Evolutionary conservation across 2,329 filamentous ascomycete genomes (phyloP).

Genomic region (Trichoderma sp.): DNA sequence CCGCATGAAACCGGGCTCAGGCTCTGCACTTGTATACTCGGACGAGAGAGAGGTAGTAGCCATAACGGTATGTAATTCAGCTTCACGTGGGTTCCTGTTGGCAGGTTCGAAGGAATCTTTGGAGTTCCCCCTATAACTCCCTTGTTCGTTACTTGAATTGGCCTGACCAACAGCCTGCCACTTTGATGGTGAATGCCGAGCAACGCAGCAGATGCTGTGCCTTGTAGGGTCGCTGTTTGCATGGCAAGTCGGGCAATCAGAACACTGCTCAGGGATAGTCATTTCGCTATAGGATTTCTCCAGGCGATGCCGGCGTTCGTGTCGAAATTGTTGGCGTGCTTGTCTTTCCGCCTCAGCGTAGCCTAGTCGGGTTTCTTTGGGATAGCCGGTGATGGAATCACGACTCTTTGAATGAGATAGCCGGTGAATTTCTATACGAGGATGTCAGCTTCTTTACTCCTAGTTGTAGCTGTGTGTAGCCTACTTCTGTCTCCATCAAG

Average conservation of each 20-base stretch:
- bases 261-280: background rate
- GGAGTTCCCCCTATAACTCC: background rate
- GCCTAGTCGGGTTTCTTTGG: background rate
- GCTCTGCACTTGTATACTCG: background rate
- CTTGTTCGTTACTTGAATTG: background rate
- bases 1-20: background rate
- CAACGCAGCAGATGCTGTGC: slow-evolving; percentile 18
- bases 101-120: background rate
- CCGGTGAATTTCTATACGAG: background rate
- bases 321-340: background rate
- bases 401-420: background rate
- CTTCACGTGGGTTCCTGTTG: background rate
- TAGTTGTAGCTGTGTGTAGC: background rate
- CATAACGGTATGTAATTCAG: background rate
- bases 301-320: slow-evolving; percentile 2
- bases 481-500: background rate
- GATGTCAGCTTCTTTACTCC: background rate
- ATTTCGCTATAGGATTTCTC: slow-evolving; percentile 7
- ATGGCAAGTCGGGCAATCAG: slow-evolving; percentile 9
- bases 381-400: background rate
- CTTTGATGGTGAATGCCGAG: slow-evolving; percentile 1
- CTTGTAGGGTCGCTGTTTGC: background rate
- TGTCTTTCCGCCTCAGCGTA: background rate
- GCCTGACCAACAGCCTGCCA: background rate
- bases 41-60: background rate